Base-by-base conservation (phyloP, 2,329 filamentous ascomycete genomes). In the Talaromyces sp. region DNA sequence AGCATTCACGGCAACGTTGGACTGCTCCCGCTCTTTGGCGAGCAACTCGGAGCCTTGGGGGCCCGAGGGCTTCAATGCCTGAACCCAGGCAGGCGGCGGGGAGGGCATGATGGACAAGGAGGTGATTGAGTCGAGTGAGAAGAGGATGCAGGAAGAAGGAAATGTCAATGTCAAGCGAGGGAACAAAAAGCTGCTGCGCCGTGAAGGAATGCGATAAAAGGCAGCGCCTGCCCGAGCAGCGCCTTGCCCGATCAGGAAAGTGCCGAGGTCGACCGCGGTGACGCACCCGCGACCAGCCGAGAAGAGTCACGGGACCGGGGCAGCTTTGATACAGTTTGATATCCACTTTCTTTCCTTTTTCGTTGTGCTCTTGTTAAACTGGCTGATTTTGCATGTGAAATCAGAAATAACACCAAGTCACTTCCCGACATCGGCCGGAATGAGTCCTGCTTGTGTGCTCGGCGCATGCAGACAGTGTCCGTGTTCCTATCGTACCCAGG, bases 41-140 rank as follows among this genome's bases (percentile, higher is more conserved):
- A 92, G 84, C 55, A 92, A 81, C 69, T 91, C 87, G 44, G 82
- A 80, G 64, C 89, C 89, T 68, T 91, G 88, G 5, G 86, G 86
- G 60, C 84, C 83, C 2, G 88, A 81, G 39, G 86, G 86, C 78
- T 83, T 86, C 66, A 90, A 79, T 66, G 84, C 81, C 74, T 86
- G 85, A 68, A 90, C 87, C 87, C 87, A 90, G 74, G 82, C 78
- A 44, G 85, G 85, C 66, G 81, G 75, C 63, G 77, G 72, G 64
- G 74, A 71, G 28, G 72, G 70, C 75, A 77, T 77, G 28, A 44
- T 70, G 58, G n/a, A 57, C 54, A 47, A 47, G 19, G n/a, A 5
- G n/a, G n/a, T 13, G n/a, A 25, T 15, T 25, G 11, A 8, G 9
- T 1, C 25, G n/a, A 19, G 19, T 22, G 44, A 53, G 5, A 13